Evolutionary conservation across 2,329 filamentous ascomycete species (phyloP).

Genomic region (Byssochlamys sp.): DNA sequence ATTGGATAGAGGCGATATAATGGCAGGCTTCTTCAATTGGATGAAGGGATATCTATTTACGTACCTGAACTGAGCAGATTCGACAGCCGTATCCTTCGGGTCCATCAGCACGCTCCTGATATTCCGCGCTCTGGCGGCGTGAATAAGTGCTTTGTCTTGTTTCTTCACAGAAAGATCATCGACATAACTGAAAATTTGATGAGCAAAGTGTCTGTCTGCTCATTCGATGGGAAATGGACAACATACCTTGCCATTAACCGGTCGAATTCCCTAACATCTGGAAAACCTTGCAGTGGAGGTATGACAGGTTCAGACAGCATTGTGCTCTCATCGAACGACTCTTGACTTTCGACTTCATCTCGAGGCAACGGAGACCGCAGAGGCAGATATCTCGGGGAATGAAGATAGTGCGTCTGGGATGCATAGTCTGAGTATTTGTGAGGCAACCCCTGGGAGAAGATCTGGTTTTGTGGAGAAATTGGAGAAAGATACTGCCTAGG

Average conservation of each 20-base stretch:
- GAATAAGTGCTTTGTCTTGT: slow-evolving; percentile 44
- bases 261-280: slow-evolving; percentile 38
- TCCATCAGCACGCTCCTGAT: slow-evolving; percentile 40
- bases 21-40: background rate
- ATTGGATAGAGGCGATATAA: background rate
- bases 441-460: slow-evolving; percentile 18
- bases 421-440: slow-evolving; percentile 24
- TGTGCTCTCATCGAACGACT: slow-evolving; percentile 33
- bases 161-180: slow-evolving; percentile 42
- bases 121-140: slow-evolving; percentile 38
- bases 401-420: slow-evolving; percentile 22
- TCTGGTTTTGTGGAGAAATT: slow-evolving; percentile 24
- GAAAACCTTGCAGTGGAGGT: slow-evolving; percentile 36
- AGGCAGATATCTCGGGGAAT: slow-evolving; percentile 23
- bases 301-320: slow-evolving; percentile 37
- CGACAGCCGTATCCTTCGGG: slow-evolving; percentile 41
- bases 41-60: slow-evolving; percentile 1
- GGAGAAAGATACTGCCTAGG: slow-evolving; percentile 23
- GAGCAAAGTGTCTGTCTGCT: background rate
- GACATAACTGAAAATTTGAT: slow-evolving; percentile 32
- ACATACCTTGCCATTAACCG: slow-evolving; percentile 36
- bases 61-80: slow-evolving; percentile 43
- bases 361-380: slow-evolving; percentile 27
- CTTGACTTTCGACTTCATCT: slow-evolving; percentile 35
- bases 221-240: background rate